Conservation (phyloP, 768 basidiomycete species). For the Sarcodon aspratus region DNA sequence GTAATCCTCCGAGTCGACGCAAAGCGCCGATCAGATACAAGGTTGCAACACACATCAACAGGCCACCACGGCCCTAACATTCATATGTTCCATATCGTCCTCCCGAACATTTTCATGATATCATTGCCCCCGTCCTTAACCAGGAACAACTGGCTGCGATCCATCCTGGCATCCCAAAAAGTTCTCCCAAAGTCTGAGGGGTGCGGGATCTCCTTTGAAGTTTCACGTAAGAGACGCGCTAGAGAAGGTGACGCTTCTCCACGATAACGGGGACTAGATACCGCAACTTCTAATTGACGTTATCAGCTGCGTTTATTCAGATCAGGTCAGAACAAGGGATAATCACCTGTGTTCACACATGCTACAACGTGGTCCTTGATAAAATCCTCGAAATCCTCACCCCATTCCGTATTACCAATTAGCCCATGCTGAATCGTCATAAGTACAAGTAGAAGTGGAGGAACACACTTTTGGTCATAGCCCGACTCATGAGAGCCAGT, state of each 20-base stretch:
- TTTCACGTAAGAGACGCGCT: conserved; percentile 56
- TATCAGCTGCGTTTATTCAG: too few species aligned
- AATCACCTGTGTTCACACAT: conserved; percentile 87
- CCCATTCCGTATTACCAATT: conserved; percentile 86
- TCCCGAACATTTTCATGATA: conserved; percentile 32
- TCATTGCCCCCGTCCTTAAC: too few species aligned
- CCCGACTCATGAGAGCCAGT: too few species aligned
- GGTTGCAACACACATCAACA: too few species aligned
- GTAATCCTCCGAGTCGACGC: too few species aligned
- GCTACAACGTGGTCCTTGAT: conserved; percentile 70
- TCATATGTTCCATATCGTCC: conserved; percentile 27
- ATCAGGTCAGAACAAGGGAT: too few species aligned
- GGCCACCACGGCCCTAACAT: conserved; percentile 27
- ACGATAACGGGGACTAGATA: conserved; percentile 46
- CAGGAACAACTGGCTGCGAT: conserved; percentile 46
- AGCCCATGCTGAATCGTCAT: conserved; percentile 63
- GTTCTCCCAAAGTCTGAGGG: conserved; percentile 52
- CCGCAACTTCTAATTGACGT: conserved; percentile 60
- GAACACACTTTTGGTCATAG: too few species aligned
- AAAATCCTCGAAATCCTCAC: conserved; percentile 83
- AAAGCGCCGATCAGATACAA: too few species aligned
- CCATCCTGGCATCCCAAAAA: conserved; percentile 69
- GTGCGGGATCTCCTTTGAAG: conserved; percentile 64
- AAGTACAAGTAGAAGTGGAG: too few species aligned
- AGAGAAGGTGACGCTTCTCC: conserved; percentile 68